These are phyloP conservation scores for Metschnikowia shivogae DNA, from an alignment of 805 yeast species.

Conservation along the genomic window DNA sequence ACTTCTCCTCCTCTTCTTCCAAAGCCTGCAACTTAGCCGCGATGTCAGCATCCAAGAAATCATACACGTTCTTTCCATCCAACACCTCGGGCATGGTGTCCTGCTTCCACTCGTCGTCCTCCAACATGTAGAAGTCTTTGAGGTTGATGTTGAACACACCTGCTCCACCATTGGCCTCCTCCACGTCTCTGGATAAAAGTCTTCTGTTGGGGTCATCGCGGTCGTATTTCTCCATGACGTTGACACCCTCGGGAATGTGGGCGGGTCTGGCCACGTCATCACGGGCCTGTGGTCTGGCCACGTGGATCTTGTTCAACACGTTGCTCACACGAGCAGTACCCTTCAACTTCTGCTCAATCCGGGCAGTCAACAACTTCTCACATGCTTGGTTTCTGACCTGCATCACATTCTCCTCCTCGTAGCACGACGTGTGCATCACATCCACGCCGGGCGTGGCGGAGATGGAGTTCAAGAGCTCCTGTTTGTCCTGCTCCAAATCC, in stretches of 20 bases:
- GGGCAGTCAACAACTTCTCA: constrained; percentile 89
- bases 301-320: constrained; percentile 93
- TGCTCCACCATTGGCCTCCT: constrained; percentile 96
- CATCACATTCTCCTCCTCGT: constrained; percentile 92
- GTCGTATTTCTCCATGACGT: constrained; percentile 62
- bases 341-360: constrained; percentile 95
- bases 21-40: constrained; percentile 88
- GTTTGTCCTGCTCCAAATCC: constrained; percentile 75
- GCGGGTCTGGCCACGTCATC: constrained; percentile 82
- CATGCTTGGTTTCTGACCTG: constrained; percentile 95
- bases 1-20: constrained; percentile 94
- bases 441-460: constrained; percentile 75
- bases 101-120: constrained; percentile 96
- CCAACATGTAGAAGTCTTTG: constrained; percentile 86
- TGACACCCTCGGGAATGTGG: constrained; percentile 74
- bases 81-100: constrained; percentile 96
- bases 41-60: constrained; percentile 94
- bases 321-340: constrained; percentile 84
- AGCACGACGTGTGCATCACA: constrained; percentile 89
- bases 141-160: constrained; percentile 95
- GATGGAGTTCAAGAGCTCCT: constrained; percentile 64
- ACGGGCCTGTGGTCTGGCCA: constrained; percentile 82
- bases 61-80: constrained; percentile 95
- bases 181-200: constrained; percentile 79
- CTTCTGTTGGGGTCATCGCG: constrained; percentile 77